Evolutionary conservation across 129 eudicot genomes (phyloP), one percentile per base, ranked within the genome.

Genomic region (Pittosporum tobira): DNA sequence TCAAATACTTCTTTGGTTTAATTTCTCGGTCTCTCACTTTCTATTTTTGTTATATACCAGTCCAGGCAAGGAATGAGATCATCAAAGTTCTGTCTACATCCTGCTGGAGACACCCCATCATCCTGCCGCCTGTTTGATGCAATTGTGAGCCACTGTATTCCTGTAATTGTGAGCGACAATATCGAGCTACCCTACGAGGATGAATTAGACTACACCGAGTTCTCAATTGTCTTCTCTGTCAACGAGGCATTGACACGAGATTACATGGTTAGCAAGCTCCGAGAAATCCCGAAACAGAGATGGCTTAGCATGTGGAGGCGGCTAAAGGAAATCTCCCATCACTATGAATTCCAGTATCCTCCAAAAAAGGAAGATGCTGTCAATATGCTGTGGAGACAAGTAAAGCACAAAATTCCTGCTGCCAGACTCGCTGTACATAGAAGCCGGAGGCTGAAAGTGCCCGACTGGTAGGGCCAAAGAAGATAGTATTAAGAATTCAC

Each of bases 61-160:
- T 93, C 99, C 44, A 65, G 79, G 3, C 55, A 84, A 30, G 96
- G 93, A 40, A 93, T 93, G 99, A 82, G 99, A 0, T 66, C 78
- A 3, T 93, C 99, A 52, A 91, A 91, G 74, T 91, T 87, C 69
- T 91, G 99, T 68, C 81, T 91, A 13, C 78, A 91, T 63, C 94
- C 94, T 22, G 99, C 99, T 0, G 99, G 99, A 18, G 99, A 91
- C 75, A 87, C 99, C 61, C 99, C 99, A 13, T 91, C 99, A n/a
- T 91, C 99, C 51, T 83, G 90, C 73, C 85, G 98, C 15, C 94
- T 91, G 44, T 91, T 91, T 70, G 98, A 91, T 65, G 95, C 96
- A 36, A 91, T 91, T 6, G 96, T 83, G 24, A 91, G 96, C 78
- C 99, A 91, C 59, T 91, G 99, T 43, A 81, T 91, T 11, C 99